phyloP scores from a whole-genome alignment of 768 basidiomycete species.

The Myochromella boudieri region DNA sequence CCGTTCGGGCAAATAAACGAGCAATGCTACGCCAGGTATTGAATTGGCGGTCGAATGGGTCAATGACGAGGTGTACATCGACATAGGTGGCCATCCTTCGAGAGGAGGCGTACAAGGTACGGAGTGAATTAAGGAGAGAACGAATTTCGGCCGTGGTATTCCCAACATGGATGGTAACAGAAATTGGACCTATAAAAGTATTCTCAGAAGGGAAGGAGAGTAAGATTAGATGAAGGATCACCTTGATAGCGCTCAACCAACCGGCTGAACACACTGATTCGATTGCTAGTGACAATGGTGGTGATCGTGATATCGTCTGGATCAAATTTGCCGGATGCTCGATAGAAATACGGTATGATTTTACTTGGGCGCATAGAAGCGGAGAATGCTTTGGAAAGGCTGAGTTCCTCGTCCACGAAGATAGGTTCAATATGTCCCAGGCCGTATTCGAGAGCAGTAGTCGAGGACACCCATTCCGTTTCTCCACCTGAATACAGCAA shows the following conservation, averaged over 20 bases:
- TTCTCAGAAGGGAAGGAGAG: neutral
- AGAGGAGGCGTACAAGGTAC: conserved; percentile 65
- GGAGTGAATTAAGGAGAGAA: conserved; percentile 59
- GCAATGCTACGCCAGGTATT: conserved; percentile 91
- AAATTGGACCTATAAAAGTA: conserved; percentile 67
- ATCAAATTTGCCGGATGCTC: conserved; percentile 55
- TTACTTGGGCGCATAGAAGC: conserved; percentile 70
- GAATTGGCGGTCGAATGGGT: conserved; percentile 80
- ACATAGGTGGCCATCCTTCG: conserved; percentile 66
- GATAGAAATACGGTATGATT: conserved; percentile 81
- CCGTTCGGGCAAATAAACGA: conserved; percentile 78
- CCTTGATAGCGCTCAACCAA: conserved; percentile 81
- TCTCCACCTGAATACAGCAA: conserved; percentile 13
- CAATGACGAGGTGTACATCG: conserved; percentile 85
- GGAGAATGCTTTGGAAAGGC: conserved; percentile 71
- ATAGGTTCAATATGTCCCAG: conserved; percentile 32
- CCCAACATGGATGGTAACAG: conserved; percentile 77
- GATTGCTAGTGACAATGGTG: conserved; percentile 78
- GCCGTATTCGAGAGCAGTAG: conserved; percentile 31
- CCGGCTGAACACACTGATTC: conserved; percentile 69
- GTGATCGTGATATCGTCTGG: conserved; percentile 79
- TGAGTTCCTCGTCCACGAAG: conserved; percentile 44
- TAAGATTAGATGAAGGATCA: conserved; percentile 20
- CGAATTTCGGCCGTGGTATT: conserved; percentile 46
- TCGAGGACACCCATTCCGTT: conserved; percentile 33